phyloP scores from a whole-genome alignment of 805 yeast genomes.

The Ogataea philodendri region DNA sequence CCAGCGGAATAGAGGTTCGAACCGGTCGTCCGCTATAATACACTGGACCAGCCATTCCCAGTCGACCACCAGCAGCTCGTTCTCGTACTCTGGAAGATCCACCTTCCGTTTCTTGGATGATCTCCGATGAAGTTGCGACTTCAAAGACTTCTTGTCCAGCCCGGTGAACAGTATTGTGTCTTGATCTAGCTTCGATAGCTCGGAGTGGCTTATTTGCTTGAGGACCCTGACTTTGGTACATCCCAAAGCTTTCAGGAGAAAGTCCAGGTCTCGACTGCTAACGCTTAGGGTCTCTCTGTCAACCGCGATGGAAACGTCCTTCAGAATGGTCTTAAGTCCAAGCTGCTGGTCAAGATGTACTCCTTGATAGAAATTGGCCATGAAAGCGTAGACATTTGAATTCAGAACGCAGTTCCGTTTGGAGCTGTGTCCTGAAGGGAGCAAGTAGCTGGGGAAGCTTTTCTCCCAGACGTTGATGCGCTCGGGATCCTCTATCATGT shows the following conservation, averaged over 20 bases:
- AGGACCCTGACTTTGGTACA: conserved; percentile 9
- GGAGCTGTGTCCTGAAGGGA: conserved; percentile 70
- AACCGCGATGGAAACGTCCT: conserved; percentile 36
- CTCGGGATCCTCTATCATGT: conserved; percentile 37
- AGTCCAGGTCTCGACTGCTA: conserved; percentile 8
- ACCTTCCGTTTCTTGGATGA: conserved; percentile 4
- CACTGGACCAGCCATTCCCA: conserved; percentile 74
- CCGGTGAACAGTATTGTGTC: conserved; percentile 7
- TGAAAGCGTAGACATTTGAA: conserved; percentile 45
- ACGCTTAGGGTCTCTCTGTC: conserved; percentile 19
- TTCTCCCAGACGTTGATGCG: conserved; percentile 26
- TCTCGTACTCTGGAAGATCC: background rate
- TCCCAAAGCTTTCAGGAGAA: conserved; percentile 15
- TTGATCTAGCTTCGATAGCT: conserved; percentile 2
- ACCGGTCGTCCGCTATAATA: conserved; percentile 36
- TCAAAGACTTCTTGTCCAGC: conserved; percentile 13
- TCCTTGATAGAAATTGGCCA: conserved; percentile 36
- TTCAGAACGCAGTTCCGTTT: conserved; percentile 40
- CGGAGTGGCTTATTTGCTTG: conserved; percentile 3
- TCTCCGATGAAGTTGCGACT: conserved; percentile 1
- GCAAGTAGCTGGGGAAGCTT: conserved; percentile 52
- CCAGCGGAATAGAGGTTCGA: conserved; percentile 19
- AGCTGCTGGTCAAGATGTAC: conserved; percentile 41
- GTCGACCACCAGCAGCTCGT: conserved; percentile 37
- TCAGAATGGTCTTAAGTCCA: conserved; percentile 39